A percentile compares a stretch with the other conserved stretches of the same genome.
Conservation (phyloP, 2,329 filamentous ascomycete genomes). For the Beauveria pseudobassiana region DNA sequence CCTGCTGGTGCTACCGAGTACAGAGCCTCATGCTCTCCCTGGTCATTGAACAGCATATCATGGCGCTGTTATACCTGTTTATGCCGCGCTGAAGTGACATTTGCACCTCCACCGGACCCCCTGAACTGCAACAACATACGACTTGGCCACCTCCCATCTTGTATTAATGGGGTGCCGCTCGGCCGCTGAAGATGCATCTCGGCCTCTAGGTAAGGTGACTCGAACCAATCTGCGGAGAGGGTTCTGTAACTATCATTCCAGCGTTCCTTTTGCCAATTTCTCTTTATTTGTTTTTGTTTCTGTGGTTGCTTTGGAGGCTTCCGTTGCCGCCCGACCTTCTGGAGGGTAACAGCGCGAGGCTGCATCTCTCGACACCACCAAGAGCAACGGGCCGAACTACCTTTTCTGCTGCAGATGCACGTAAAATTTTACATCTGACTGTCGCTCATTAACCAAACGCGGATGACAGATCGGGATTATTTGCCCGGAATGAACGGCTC, state of each 20-base stretch:
- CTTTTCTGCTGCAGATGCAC: neutral
- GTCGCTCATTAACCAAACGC: neutral
- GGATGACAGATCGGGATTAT: neutral
- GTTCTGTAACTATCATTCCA: neutral
- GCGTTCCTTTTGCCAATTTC: neutral
- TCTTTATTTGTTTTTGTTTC: neutral
- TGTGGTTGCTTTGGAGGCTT: neutral
- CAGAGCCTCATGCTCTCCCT: neutral
- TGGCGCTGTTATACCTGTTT: neutral
- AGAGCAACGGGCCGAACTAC: neutral
- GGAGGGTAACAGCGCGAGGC: neutral
- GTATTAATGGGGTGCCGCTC: neutral
- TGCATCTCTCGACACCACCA: neutral
- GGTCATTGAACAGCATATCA: neutral
- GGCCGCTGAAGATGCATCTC: neutral
- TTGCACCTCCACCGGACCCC: neutral
- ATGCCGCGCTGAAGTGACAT: neutral
- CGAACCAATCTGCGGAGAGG: conserved; percentile 2
- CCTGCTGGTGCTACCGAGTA: neutral
- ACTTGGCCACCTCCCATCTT: neutral
- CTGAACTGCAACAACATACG: neutral
- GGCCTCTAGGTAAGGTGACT: neutral
- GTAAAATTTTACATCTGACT: neutral
- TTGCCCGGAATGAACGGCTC: neutral
- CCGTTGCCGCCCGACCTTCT: neutral